Evolutionary conservation across 2,329 filamentous ascomycete genomes (phyloP).

Genomic region (Fusarium sacchari): DNA sequence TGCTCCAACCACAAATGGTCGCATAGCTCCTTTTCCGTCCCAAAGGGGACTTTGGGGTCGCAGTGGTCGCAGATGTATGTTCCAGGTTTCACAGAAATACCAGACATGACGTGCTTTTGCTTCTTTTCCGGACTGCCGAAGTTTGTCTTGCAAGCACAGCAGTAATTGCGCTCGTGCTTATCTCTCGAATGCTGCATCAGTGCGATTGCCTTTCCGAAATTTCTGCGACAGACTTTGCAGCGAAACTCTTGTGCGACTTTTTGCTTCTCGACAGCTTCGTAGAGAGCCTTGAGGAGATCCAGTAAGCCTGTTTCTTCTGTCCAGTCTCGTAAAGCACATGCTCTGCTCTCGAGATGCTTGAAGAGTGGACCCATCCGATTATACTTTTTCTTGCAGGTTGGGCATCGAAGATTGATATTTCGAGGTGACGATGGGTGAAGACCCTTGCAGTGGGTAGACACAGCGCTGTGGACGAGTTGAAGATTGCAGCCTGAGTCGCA

Average conservation of each 20-base stretch:
- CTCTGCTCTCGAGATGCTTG: background rate
- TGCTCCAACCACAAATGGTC: background rate
- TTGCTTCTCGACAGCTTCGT: too few relatives aligned
- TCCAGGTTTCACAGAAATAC: background rate
- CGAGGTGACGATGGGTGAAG: background rate
- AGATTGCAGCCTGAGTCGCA: background rate
- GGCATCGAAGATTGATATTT: background rate
- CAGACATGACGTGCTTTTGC: background rate
- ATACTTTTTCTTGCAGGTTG: background rate
- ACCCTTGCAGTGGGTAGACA: background rate
- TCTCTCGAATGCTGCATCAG: background rate
- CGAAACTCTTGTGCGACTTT: too few relatives aligned
- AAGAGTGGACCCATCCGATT: fast-evolving
- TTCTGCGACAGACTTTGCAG: too few relatives aligned
- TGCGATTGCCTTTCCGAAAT: too few relatives aligned
- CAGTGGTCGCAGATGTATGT: background rate
- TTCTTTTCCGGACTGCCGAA: background rate
- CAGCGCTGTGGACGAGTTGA: background rate
- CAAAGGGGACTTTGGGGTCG: background rate
- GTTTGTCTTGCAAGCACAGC: background rate
- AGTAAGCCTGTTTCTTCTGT: background rate
- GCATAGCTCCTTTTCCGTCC: background rate
- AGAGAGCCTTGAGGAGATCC: too few relatives aligned
- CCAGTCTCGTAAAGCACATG: background rate
- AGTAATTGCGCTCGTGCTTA: fast-evolving